Conservation (phyloP, 176 grass and related monocot species). For the Tillandsia fasciculata region DNA sequence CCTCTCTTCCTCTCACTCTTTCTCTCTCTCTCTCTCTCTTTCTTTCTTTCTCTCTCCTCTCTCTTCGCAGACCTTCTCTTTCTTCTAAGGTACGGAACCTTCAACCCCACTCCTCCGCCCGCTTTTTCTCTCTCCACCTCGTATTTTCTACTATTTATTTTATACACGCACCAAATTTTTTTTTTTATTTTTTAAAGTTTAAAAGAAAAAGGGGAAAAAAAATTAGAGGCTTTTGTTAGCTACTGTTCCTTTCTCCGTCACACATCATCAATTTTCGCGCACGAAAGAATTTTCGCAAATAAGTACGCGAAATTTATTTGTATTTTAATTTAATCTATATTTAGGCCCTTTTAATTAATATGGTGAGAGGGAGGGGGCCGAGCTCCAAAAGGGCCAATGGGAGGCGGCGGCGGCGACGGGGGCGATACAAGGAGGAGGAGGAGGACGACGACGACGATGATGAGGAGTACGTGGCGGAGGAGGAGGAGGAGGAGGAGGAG, state of each 20-base stretch:
- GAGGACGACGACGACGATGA: slow-evolving; percentile 43
- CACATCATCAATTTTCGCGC: not conserved
- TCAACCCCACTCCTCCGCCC: not conserved
- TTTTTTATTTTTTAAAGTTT: not conserved
- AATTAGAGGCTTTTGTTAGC: not conserved
- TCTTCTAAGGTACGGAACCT: slow-evolving; percentile 10
- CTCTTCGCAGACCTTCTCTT: not conserved
- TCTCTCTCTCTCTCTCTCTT: not conserved
- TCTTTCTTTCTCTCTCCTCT: not conserved
- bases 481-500: slow-evolving; percentile 21
- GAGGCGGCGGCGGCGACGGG: slow-evolving; percentile 18
- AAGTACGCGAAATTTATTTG: slow-evolving; percentile 10
- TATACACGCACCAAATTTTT: not conserved
- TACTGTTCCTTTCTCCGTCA: not conserved
- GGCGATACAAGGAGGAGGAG: slow-evolving; percentile 10
- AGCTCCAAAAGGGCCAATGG: slow-evolving; percentile 18
- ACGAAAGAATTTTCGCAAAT: not conserved
- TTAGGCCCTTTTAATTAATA: slow-evolving; percentile 27
- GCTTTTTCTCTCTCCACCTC: not conserved
- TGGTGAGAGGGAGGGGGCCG: slow-evolving; percentile 41
- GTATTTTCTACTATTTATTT: not conserved
- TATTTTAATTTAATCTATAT: slow-evolving; percentile 21
- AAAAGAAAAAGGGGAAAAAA: not conserved
- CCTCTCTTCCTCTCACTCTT: slow-evolving; percentile 1
- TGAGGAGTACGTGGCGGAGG: slow-evolving; percentile 42